Evolutionary conservation across 306 rosid genomes (phyloP).

Genomic region (Ammopiptanthus mongolicus): DNA sequence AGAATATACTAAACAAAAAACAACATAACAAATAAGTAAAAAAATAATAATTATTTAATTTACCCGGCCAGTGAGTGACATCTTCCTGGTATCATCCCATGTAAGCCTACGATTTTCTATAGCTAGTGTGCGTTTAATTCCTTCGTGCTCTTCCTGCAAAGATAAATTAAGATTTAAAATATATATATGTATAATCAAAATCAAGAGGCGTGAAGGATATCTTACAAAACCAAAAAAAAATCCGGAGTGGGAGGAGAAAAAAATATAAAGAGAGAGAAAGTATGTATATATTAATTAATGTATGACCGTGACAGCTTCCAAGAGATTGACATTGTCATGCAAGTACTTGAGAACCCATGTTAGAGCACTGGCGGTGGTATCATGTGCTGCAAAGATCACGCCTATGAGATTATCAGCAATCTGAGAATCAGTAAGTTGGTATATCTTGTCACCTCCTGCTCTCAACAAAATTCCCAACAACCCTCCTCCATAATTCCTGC

Average conservation of each 20-base stretch:
- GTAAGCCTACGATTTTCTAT: conserved; percentile 56
- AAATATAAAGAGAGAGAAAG: neutral
- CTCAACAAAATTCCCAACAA: conserved; percentile 46
- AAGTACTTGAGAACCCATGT: conserved; percentile 82
- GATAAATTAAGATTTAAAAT: no score
- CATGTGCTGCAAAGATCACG: conserved; percentile 90
- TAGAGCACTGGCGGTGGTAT: conserved; percentile 80
- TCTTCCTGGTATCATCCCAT: conserved; percentile 74
- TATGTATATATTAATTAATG: no score
- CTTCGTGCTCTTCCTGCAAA: conserved; percentile 79
- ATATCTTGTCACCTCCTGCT: conserved; percentile 20
- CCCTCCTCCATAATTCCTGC: conserved; percentile 40
- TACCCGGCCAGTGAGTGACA: conserved; percentile 69
- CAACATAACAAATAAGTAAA: neutral
- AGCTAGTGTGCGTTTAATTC: conserved; percentile 26
- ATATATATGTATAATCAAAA: neutral
- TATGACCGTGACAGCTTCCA: conserved; percentile 53
- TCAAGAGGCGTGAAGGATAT: no score
- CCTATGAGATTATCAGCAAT: conserved; percentile 84
- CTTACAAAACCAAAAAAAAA: no score
- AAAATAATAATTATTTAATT: neutral
- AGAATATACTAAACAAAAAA: neutral
- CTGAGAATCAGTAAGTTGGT: conserved; percentile 54
- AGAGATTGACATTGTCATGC: conserved; percentile 54
- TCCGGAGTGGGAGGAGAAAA: neutral